Percentiles rank a stretch among this genome's conserved stretches.
phyloP scores from a whole-genome alignment of 192 early-diverging fungal genomes.

The Phycomyces blakesleeanus region DNA sequence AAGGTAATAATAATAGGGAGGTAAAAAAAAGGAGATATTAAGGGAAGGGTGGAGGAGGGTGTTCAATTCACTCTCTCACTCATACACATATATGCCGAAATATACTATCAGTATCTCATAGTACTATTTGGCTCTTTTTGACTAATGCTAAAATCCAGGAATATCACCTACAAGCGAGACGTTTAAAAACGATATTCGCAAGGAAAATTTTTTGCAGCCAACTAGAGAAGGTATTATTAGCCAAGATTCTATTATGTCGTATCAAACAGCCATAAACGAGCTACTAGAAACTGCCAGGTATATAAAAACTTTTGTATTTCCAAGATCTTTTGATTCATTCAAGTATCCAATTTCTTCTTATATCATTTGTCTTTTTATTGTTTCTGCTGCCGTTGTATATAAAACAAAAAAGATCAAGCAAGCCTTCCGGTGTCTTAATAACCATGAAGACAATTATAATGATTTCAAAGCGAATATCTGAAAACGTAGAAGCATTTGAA shows the following conservation, averaged over 20 bases:
- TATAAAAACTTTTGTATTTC: neutral
- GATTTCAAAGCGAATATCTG: conserved; percentile 78
- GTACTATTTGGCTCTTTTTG: too few species aligned
- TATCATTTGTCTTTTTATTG: too few species aligned
- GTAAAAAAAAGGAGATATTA: too few species aligned
- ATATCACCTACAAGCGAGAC: conserved; percentile 1
- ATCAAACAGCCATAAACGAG: conserved; percentile 78
- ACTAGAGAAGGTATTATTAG: conserved; percentile 62
- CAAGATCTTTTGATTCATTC: neutral
- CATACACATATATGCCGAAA: too few species aligned
- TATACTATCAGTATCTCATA: too few species aligned
- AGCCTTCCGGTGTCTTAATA: conserved; percentile 67
- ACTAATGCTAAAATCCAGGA: neutral
- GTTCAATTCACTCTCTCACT: too few species aligned
- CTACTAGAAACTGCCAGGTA: conserved; percentile 71
- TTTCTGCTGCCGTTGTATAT: neutral
- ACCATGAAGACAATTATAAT: conserved; percentile 84
- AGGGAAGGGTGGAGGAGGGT: too few species aligned
- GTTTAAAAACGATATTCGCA: conserved; percentile 20
- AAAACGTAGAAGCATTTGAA: conserved; percentile 75
- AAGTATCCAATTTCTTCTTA: too few species aligned
- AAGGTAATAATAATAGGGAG: too few species aligned
- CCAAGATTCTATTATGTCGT: conserved; percentile 62
- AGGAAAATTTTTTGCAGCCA: conserved; percentile 30
- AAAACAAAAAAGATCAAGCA: conserved; percentile 48